Conservation (phyloP, 2,329 filamentous ascomycete species). For the Ophiostoma piceae region DNA sequence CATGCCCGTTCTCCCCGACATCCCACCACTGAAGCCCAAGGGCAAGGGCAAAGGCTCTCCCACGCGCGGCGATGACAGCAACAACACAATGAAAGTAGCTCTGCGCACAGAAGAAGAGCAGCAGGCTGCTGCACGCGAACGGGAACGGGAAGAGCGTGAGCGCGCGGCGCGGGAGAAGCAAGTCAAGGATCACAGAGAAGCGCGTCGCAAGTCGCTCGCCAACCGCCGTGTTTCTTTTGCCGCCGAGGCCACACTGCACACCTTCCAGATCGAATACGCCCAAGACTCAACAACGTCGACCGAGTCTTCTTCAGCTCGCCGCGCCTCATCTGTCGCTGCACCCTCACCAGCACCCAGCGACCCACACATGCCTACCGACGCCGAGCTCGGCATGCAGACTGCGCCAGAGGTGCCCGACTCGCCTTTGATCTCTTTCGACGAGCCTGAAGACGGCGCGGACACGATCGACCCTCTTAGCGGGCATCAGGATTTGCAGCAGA, state of each 20-base stretch:
- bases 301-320: slow-evolving; percentile 70
- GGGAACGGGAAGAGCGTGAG: slow-evolving; percentile 64
- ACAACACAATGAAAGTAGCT: slow-evolving; percentile 52
- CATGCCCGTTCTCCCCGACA: slow-evolving; percentile 60
- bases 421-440: slow-evolving; percentile 56
- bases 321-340: slow-evolving; percentile 57
- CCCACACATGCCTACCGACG: slow-evolving; percentile 37
- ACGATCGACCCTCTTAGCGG: slow-evolving; percentile 56
- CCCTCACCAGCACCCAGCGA: slow-evolving; percentile 34
- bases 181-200: slow-evolving; percentile 69
- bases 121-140: slow-evolving; percentile 62
- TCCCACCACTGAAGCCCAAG: slow-evolving; percentile 62
- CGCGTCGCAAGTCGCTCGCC: slow-evolving; percentile 84
- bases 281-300: slow-evolving; percentile 81
- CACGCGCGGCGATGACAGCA: slow-evolving; percentile 33
- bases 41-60: slow-evolving; percentile 29
- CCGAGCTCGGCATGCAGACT: slow-evolving; percentile 37
- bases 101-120: slow-evolving; percentile 66
- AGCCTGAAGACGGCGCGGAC: slow-evolving; percentile 42
- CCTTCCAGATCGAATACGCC: slow-evolving; percentile 86
- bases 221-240: slow-evolving; percentile 95
- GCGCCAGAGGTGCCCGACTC: slow-evolving; percentile 55
- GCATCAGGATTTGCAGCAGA: slow-evolving; percentile 62
- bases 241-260: slow-evolving; percentile 93
- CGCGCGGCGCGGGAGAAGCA: slow-evolving; percentile 55